Evolutionary conservation across 2,329 filamentous ascomycete genomes (phyloP), one percentile per base, ranked within the genome.

Genomic region (Penicillium polonicum): DNA sequence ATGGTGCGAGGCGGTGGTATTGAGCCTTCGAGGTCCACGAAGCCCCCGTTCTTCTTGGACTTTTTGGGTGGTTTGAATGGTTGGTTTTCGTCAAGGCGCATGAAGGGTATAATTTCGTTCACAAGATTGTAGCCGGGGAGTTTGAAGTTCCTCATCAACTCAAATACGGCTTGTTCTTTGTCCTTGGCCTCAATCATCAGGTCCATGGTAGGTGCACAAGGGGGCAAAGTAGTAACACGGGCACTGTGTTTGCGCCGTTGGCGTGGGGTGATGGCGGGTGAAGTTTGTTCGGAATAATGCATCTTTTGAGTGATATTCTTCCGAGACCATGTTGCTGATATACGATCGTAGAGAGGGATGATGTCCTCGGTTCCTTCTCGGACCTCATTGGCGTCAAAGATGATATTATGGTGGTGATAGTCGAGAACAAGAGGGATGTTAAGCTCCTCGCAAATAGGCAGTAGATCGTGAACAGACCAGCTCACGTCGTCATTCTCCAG

Each of bases 171-270:
- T 74, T 97, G 93, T 72, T 97, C 93, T 75, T 97, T 97, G 70
- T 97, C 93, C 73, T 97, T 97, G 48, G 93, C 93, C 77, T 97
- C 93, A 59, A 97, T 97, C 93, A 97, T 97, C n/a, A 97, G 80
- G 70, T 97, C 93, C 88, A 95, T 94, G 33, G 89, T 87, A 1
- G 85, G 79, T 4, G 87, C 82, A 67, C 93, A 97, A 0, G 93
- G 92, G 0, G 93, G 93, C 0, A 97, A 75, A 0, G 87, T 89
- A 63, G 82, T 82, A 2, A 96, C 91, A 9, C 93, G 84, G 0
- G 91, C 83, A 36, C 87, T 91, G 70, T 97, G 93, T 74, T 96
- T 97, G 58, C 93, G 84, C 29, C 92, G 82, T 64, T 96, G 88
- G 0, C 86, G 83, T 0, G 83, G 83, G 0, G 92, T 96, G 41